Conservation (phyloP, 2,329 filamentous ascomycete genomes). For the Fusarium dlaminii region DNA sequence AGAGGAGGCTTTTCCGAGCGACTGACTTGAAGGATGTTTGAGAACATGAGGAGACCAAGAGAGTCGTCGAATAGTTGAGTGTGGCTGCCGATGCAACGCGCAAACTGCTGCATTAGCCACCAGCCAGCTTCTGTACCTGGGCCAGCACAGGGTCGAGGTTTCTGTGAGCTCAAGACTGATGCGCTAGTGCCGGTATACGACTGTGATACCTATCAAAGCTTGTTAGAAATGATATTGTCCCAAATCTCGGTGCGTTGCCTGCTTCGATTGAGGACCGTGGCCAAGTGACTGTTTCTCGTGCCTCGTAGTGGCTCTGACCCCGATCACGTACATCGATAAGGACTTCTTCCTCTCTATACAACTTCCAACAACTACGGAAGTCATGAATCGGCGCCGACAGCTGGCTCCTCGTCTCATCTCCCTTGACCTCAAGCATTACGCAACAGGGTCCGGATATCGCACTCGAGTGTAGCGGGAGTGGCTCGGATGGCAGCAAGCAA, state of each 20-base stretch:
- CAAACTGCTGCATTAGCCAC: not conserved
- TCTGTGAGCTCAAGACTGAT: not conserved
- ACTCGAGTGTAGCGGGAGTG: accelerated
- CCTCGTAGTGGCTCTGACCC: too few relatives aligned
- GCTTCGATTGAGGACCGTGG: accelerated
- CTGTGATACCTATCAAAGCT: not conserved
- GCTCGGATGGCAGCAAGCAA: not conserved
- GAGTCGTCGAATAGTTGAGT: accelerated
- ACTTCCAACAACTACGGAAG: accelerated
- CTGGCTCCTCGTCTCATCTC: accelerated
- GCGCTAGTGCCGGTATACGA: not conserved
- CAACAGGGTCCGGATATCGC: not conserved
- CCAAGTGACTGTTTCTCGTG: not conserved
- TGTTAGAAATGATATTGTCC: not conserved
- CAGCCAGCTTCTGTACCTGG: not conserved
- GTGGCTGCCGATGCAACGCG: not conserved
- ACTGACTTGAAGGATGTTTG: not conserved
- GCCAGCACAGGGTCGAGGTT: not conserved
- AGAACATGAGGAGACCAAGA: accelerated
- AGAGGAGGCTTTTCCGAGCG: too few relatives aligned
- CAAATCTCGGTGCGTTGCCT: too few relatives aligned
- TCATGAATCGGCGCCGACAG: accelerated
- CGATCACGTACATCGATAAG: not conserved
- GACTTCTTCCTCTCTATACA: not conserved
- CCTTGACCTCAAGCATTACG: accelerated